phyloP scores from a whole-genome alignment of 1,139 yeast species.

The Candida buenavistaensis region DNA sequence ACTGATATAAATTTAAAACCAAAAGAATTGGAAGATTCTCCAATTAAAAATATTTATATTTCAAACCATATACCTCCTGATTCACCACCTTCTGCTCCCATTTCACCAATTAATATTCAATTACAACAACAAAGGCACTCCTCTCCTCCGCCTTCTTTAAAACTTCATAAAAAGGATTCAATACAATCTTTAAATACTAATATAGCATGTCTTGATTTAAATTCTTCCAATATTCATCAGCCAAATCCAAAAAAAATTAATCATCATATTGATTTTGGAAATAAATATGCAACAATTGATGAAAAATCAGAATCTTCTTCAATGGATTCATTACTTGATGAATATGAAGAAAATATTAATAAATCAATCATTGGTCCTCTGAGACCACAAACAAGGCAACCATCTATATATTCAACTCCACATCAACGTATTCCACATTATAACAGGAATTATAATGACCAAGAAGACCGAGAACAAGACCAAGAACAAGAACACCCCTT shows the following conservation, averaged over 20 bases:
- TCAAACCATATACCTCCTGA: slow-evolving; percentile 38
- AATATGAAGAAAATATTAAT: slow-evolving; percentile 46
- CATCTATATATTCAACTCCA: slow-evolving; percentile 28
- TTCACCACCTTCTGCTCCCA: slow-evolving; percentile 49
- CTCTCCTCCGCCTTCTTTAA: background rate
- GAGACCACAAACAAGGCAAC: slow-evolving; percentile 30
- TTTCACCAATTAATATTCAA: slow-evolving; percentile 33
- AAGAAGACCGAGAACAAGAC: too few relatives aligned
- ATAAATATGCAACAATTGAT: slow-evolving; percentile 7
- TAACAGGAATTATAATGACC: slow-evolving; percentile 1
- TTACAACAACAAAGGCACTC: slow-evolving; percentile 4
- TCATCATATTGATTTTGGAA: slow-evolving; percentile 1
- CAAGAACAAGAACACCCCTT: too few relatives aligned
- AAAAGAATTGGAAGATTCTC: slow-evolving; percentile 4
- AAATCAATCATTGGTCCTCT: slow-evolving; percentile 27
- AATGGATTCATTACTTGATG: slow-evolving; percentile 54
- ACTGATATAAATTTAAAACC: slow-evolving; percentile 3
- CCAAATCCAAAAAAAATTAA: slow-evolving; percentile 22
- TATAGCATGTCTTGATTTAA: slow-evolving; percentile 32
- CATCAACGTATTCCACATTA: slow-evolving; percentile 11
- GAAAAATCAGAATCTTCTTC: slow-evolving; percentile 39
- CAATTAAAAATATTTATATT: slow-evolving; percentile 9
- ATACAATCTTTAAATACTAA: slow-evolving; percentile 28
- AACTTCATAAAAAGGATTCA: slow-evolving; percentile 22
- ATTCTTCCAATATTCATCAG: slow-evolving; percentile 16